Percentiles rank a stretch among this genome's conserved stretches.
These are phyloP conservation scores for Elaphomyces granulatus DNA, from an alignment of 495 filamentous ascomycete species.

Conservation along the genomic window DNA sequence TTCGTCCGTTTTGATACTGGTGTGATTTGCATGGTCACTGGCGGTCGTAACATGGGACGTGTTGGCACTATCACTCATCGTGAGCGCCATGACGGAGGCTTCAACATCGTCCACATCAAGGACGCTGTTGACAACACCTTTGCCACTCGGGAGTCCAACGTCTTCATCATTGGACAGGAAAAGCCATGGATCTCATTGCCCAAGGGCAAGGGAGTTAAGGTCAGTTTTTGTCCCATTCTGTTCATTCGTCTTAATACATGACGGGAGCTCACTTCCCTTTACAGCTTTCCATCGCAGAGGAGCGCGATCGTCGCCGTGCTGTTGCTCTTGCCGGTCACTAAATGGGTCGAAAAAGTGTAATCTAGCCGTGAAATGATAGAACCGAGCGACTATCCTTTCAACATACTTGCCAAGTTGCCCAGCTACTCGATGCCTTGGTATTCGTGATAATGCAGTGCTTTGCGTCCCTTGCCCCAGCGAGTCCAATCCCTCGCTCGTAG, in stretches of 20 bases:
- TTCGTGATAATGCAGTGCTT: too few relatives aligned
- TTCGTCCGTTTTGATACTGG: constrained; percentile 96
- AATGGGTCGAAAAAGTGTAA: constrained; percentile 20
- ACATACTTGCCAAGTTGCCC: too few relatives aligned
- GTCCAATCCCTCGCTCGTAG: too few relatives aligned
- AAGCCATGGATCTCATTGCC: constrained; percentile 98
- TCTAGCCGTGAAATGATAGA: constrained; percentile 14
- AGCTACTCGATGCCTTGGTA: too few relatives aligned
- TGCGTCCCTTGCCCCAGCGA: too few relatives aligned
- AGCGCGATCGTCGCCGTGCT: constrained; percentile 90
- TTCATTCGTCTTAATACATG: neutral
- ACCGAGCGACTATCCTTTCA: too few relatives aligned
- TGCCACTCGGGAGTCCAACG: constrained; percentile 96
- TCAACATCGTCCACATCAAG: constrained; percentile 99
- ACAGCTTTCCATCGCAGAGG: constrained; percentile 87
- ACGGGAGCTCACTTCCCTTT: too few relatives aligned
- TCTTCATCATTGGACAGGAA: constrained; percentile 92
- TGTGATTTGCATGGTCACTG: constrained; percentile 92
- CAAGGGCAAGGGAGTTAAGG: constrained; percentile 99
- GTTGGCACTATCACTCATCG: constrained; percentile 99
- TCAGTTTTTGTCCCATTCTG: constrained; percentile 19
- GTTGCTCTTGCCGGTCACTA: constrained; percentile 53
- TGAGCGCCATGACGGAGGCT: constrained; percentile 98
- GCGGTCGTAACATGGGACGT: constrained; percentile 99
- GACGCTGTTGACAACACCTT: constrained; percentile 99